Evolutionary conservation across 176 grass and related monocot genomes (phyloP), one percentile per base, ranked within the genome.

Genomic region (Musa acuminata): DNA sequence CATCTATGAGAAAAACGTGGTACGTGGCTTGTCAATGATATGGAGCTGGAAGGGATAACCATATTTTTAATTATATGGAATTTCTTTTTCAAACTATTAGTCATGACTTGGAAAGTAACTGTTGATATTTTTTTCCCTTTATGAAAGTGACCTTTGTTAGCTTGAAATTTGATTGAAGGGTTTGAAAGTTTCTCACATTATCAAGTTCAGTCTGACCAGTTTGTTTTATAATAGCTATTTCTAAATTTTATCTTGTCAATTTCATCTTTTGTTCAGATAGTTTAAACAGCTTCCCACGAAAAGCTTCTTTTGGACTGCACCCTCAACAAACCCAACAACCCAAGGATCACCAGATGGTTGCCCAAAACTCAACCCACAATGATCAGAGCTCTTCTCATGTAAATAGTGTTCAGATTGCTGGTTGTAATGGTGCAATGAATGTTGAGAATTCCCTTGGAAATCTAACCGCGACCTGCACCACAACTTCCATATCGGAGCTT

Each of bases 281-380:
- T 58, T 65, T 83, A 55, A 78, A 78, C 55, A 83, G 73, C 52
- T 83, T 77, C 27, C 81, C 81, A 19, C 66, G 58, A 71, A 69
- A 55, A 52, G 75, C 12, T n/a, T 77, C 81, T 14, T 72, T 48
- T 8, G 50, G 10, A 2, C 29, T 78, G 13, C 53, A 62, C 64
- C 19, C 81, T 78, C 75, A 83, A 71, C 74, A 52, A 52, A 29
- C 52, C 8, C 66, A 70, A 66, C 75, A n/a, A 73, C n/a, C 53
- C 6, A 64, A 83, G 55, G 81, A 78, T 26, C 73, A 76, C 8
- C 81, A 77, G 35, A 54, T 53, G 49, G 72, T 73, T 29, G 51
- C 26, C 57, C 55, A 71, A 58, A 83, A 22, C 55, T 35, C 66
- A 17, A 71, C 11, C 11, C 54, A 80, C 26, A 80, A 71, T 17